Evolutionary conservation across 176 grass and related monocot species (phyloP), one percentile per base, ranked within the genome.

Genomic region (Puccinellia tenuiflora): DNA sequence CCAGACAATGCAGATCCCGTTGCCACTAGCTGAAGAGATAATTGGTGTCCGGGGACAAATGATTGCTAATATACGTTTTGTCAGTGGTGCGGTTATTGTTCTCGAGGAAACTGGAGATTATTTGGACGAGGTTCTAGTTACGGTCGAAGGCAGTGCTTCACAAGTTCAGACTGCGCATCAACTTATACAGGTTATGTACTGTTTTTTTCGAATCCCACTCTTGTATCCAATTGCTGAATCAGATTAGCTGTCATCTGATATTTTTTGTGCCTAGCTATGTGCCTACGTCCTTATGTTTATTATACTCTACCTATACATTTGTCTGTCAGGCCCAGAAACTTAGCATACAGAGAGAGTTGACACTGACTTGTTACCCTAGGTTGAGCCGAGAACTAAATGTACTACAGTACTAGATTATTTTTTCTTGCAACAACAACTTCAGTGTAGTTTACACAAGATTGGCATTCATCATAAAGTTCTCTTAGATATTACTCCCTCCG

Each of bases 121-220:
- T 77, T 37, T 73, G 35, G 81, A 92, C 9, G 80, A 92, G 68
- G 91, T 94, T 80, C 83, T 75, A 64, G 87, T 97, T 88, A 84
- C 76, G 39, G 86, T 97, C 39, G 88, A 92, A 85, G 94, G 94
- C 48, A 92, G 71, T 57, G 22, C 89, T 76, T 90, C 91, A 30
- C 87, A 97, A 79, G 91, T 94, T 86, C 87, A 92, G 84, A 63
- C 77, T 24, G 91, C 91, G 12, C 91, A 90, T 62, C 87, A 90
- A 50, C 87, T 97, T 75, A 77, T 97, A 82, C 85, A 94, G 94
- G 91, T 97, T n/a, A n/a, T n/a, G n/a, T n/a, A n/a, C n/a, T n/a
- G n/a, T n/a, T n/a, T n/a, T n/a, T n/a, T n/a, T n/a, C n/a, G n/a
- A 9, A 9, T 65, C 15, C 43, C 80, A n/a, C 13, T 87, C 46